Base-by-base conservation (phyloP, 2,329 filamentous ascomycete genomes). In the Penicillium sp. region DNA sequence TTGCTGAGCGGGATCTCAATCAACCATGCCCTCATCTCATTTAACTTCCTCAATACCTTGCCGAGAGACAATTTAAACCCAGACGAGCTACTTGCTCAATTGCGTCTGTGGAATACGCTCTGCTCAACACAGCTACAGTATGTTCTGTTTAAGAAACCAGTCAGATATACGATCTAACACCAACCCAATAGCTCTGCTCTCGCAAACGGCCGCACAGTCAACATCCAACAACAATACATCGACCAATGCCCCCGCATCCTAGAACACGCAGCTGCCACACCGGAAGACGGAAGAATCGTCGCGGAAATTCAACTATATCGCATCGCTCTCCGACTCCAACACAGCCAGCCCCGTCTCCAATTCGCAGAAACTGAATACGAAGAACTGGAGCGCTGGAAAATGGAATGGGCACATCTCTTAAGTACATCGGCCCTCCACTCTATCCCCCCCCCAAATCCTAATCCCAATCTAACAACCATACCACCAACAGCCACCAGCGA, bases 1-100 rank as follows among this genome's bases (percentile, higher is more conserved):
- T 63, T 74, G 45, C 55, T 74, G 61, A 74, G 71, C 64, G 71
- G 71, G 57, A 70, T 71, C 60, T 70, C 71, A 33, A 71, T 73
- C 50, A 72, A 74, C 49, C 71, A 74, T 63, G 71, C 71, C 31
- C 58, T 66, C 25, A 60, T 58, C 35, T 63, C 64, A 25, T 66
- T 67, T 48, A 48, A 45, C 38, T 66, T 67, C 45, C 51, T 67
- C 50, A 64, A 63, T 39, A 54, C 38, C 19, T 25, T 41, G 10
- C 56, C 63, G 8, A 54, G 55, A 23, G 70, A 72, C 43, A 64
- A 58, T 45, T 53, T 66, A 42, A 61, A 70, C 21, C 61, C 65
- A 23, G 68, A 71, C 53, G 68, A 72, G n/a, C 66, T 68, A 53
- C 61, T 72, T 19, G 54, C 64, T 27, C 68, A 71, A 47, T 57